Conservation (phyloP, 805 yeast genomes). For the Diddensiella transvaalensis region DNA sequence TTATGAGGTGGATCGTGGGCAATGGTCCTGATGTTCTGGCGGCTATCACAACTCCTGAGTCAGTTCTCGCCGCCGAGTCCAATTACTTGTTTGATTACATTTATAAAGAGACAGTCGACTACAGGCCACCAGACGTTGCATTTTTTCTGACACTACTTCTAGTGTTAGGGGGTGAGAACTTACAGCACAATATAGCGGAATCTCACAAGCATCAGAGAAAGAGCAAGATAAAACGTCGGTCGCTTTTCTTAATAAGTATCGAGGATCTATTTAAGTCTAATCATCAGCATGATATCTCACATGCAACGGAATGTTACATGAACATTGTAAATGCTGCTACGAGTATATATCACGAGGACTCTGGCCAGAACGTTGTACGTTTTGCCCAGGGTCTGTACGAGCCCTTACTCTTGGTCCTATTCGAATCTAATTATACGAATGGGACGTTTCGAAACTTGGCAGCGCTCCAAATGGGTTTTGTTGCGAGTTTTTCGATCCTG, state of each 20-base stretch:
- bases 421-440: constrained; percentile 4
- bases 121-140: constrained; percentile 14
- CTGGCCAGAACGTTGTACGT: constrained; percentile 9
- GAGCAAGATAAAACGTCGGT: background rate
- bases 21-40: constrained; percentile 42
- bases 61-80: constrained; percentile 13
- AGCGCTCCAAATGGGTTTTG: constrained; percentile 16
- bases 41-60: constrained; percentile 4
- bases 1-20: constrained; percentile 49
- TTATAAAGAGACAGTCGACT: constrained; percentile 12
- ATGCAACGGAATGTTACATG: constrained; percentile 12
- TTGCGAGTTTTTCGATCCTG: constrained; percentile 16
- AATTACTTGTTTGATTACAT: constrained; percentile 17
- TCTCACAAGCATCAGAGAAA: background rate
- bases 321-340: constrained; percentile 20
- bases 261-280: background rate
- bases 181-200: background rate
- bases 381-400: constrained; percentile 12
- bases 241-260: background rate
- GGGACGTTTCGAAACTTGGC: constrained; percentile 12
- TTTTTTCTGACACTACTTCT: constrained; percentile 12
- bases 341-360: constrained; percentile 10
- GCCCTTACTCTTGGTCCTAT: constrained; percentile 12
- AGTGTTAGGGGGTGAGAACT: constrained; percentile 8
- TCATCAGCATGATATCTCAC: constrained; percentile 3